phyloP scores from a whole-genome alignment of 2,329 filamentous ascomycete genomes.

The Ophidiomyces ophidiicola region DNA sequence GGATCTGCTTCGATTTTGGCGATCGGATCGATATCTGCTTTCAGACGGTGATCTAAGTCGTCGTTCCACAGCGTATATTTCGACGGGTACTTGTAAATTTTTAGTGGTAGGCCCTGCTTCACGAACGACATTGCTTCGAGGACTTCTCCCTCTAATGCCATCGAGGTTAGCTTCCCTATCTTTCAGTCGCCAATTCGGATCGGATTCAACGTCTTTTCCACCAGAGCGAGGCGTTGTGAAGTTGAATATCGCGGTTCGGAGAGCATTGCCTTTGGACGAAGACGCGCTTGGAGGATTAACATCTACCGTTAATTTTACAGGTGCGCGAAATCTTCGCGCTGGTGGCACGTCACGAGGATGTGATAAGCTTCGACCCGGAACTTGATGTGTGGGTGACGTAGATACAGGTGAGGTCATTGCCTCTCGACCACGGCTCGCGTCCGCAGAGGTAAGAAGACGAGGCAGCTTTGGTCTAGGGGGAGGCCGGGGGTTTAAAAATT shows the following conservation, averaged over 20 bases:
- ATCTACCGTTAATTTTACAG: constrained; percentile 20
- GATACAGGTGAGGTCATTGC: constrained; percentile 18
- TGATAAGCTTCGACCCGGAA: constrained; percentile 24
- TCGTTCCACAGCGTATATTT: neutral
- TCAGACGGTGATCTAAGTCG: neutral
- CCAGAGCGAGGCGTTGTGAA: constrained; percentile 22
- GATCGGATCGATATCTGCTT: neutral
- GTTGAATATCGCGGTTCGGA: constrained; percentile 29
- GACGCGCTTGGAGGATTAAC: constrained; percentile 25
- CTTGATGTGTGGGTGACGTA: constrained; percentile 19
- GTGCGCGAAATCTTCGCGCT: constrained; percentile 18
- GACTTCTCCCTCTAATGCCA: constrained; percentile 4
- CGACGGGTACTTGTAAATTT: neutral
- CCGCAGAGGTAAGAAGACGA: constrained; percentile 26
- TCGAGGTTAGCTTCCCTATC: neutral
- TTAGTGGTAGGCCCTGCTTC: neutral
- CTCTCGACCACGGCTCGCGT: constrained; percentile 5
- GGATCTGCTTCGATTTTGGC: neutral
- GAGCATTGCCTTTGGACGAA: constrained; percentile 26
- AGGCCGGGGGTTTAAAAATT: constrained; percentile 57
- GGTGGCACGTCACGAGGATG: constrained; percentile 24
- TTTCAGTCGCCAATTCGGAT: neutral
- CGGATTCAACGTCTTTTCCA: constrained; percentile 6
- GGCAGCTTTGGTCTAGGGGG: constrained; percentile 38
- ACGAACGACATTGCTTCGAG: neutral